Base-by-base conservation (phyloP, 352 stramenopile genomes). In the Phytopythium aichiense region DNA sequence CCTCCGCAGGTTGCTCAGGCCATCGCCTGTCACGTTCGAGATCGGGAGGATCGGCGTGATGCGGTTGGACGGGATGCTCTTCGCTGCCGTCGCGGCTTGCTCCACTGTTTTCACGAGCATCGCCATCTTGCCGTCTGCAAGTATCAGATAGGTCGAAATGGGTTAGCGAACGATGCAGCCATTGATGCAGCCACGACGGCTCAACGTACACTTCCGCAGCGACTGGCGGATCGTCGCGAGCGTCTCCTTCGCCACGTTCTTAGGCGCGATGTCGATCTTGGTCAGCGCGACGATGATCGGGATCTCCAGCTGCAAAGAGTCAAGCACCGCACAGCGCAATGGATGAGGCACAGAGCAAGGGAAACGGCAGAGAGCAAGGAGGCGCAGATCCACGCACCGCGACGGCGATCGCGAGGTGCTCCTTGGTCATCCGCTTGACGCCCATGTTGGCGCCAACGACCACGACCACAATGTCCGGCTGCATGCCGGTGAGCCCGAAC, bases 1-100 rank as follows among this genome's bases (percentile, higher is more conserved):
- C 57, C 79, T 80, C 23, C 81, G 75, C 33, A 95, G 55, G 56
- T 95, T 95, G 13, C 77, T 72, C 48, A 95, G 67, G 0, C 96
- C 96, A 59, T 99, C 88, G 23, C 98, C 98, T 13, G 96, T 99
- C 12, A 99, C 98, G 77, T 98, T 98, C 3, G 96, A 99, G 38
- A 99, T 94, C 12, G 97, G 91, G 71, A 99, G 87, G 60, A 99
- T 97, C 7, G 98, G 98, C 40, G 96, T 98, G 48, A 99, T 83
- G 40, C 93, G 84, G 68, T 97, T 96, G 37, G 84, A 95, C 31
- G 83, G 84, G 50, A 98, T 89, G 58, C 87, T 79, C 64, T 97
- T 94, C 7, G 90, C 89, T 12, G 94, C 92, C 2, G 86, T 91
- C 43, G 82, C 62, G 1, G 97, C 87, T 66, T 98, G 83, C 58